Conservation (phyloP, 371 early-diverging fungal genomes). For the Furculomyces boomerangus region DNA sequence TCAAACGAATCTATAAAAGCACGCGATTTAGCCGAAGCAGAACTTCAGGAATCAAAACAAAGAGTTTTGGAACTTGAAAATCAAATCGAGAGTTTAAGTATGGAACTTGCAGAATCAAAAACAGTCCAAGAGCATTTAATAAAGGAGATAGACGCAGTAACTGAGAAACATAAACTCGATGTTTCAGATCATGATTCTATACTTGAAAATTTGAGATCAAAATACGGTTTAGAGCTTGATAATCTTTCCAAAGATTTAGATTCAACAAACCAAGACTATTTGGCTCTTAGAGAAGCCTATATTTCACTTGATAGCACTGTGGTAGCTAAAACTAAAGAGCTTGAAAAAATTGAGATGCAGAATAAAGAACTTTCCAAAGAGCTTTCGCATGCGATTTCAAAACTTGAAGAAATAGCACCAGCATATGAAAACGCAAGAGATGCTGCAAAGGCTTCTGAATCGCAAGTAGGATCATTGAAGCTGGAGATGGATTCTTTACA, state of each 20-base stretch:
- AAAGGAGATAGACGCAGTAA: conserved; percentile 42
- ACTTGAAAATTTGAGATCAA: conserved; percentile 37
- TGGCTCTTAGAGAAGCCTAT: conserved; percentile 43
- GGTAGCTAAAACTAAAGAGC: conserved; percentile 20
- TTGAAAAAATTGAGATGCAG: conserved; percentile 18
- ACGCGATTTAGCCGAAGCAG: conserved; percentile 38
- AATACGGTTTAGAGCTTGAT: conserved; percentile 61
- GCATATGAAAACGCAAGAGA: conserved; percentile 25
- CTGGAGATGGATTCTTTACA: neutral
- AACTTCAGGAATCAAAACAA: conserved; percentile 32
- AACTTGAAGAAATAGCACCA: conserved; percentile 26
- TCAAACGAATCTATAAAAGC: conserved; percentile 34
- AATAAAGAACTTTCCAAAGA: conserved; percentile 19
- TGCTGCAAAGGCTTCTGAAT: conserved; percentile 20
- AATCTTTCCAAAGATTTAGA: conserved; percentile 56
- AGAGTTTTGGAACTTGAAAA: conserved; percentile 45
- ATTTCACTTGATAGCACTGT: conserved; percentile 33
- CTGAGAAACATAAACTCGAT: conserved; percentile 48
- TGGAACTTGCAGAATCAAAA: conserved; percentile 39
- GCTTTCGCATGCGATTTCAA: conserved; percentile 20
- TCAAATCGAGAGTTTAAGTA: conserved; percentile 44
- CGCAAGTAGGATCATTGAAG: conserved; percentile 13
- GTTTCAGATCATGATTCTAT: conserved; percentile 43
- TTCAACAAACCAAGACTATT: conserved; percentile 34
- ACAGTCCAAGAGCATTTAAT: conserved; percentile 47